Conservation (phyloP, 768 basidiomycete genomes). For the Agrocybe pediades region DNA sequence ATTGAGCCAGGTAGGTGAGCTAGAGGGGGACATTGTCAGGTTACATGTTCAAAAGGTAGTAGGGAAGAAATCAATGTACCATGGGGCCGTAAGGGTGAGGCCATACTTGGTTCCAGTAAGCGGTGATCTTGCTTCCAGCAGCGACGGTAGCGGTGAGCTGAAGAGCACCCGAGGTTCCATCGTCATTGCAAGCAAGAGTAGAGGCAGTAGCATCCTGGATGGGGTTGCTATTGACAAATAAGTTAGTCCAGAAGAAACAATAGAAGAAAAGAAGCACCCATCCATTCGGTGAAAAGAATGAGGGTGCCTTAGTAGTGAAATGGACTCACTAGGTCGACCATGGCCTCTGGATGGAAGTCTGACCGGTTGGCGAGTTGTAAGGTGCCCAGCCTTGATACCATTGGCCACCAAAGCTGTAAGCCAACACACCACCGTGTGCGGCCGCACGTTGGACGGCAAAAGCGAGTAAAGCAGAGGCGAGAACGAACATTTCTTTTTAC, state of each 20-base stretch:
- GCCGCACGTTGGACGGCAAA: slow-evolving; percentile 29
- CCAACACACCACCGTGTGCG: slow-evolving; percentile 47
- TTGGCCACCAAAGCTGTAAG: slow-evolving; percentile 38
- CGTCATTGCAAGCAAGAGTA: slow-evolving; percentile 47
- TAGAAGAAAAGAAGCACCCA: not conserved
- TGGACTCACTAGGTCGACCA: slow-evolving; percentile 45
- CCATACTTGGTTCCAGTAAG: slow-evolving; percentile 49
- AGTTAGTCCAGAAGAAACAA: not conserved
- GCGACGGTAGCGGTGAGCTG: slow-evolving; percentile 43
- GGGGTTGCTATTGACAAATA: slow-evolving; percentile 33
- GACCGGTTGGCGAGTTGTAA: slow-evolving; percentile 43
- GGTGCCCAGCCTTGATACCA: slow-evolving; percentile 44
- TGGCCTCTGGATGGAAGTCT: slow-evolving; percentile 43
- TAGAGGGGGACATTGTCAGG: too few species aligned
- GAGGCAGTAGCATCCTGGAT: slow-evolving; percentile 38
- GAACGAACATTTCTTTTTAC: slow-evolving; percentile 27
- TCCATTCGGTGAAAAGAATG: too few species aligned
- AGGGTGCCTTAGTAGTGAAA: not conserved
- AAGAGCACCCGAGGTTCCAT: slow-evolving; percentile 39
- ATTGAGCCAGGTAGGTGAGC: slow-evolving; percentile 48
- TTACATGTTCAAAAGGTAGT: too few species aligned
- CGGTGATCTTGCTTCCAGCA: slow-evolving; percentile 44
- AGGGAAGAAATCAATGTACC: slow-evolving; percentile 23
- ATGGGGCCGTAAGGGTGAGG: slow-evolving; percentile 46
- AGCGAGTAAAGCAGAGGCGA: slow-evolving; percentile 30